A percentile compares a stretch with the other conserved stretches of the same genome.
Evolutionary conservation across 2,329 filamentous ascomycete species (phyloP).

Genomic region (Gyromitra esculenta): DNA sequence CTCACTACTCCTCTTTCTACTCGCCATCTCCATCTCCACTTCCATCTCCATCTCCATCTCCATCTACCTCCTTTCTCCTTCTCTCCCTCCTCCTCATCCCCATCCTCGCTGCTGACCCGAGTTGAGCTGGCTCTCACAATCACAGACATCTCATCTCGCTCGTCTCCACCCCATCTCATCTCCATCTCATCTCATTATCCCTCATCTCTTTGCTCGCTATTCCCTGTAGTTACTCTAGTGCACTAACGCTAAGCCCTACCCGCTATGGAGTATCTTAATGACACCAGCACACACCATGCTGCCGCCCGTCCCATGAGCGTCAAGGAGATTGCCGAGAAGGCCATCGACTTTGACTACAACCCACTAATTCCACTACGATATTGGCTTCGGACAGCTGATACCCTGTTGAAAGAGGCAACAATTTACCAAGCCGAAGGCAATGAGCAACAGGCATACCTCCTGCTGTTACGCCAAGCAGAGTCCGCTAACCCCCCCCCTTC

Average conservation of each 20-base stretch:
- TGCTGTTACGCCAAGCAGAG: conserved; percentile 84
- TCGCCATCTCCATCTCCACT: not conserved
- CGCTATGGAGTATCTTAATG: conserved; percentile 49
- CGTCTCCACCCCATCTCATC: conserved; percentile 17
- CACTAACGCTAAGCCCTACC: conserved; percentile 24
- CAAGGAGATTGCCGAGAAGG: conserved; percentile 78
- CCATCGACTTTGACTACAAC: conserved; percentile 83
- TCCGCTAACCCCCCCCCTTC: conserved; percentile 41
- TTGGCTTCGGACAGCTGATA: conserved; percentile 83
- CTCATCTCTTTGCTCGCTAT: not conserved
- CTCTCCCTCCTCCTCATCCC: not conserved
- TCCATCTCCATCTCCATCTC: not conserved
- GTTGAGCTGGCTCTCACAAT: conserved; percentile 13
- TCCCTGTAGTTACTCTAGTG: conserved; percentile 6
- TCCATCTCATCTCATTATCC: conserved; percentile 9
- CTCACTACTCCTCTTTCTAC: not conserved
- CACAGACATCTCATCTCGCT: not conserved
- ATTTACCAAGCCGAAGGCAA: conserved; percentile 89
- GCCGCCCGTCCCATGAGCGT: conserved; percentile 72
- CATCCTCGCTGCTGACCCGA: not conserved
- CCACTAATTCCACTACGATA: conserved; percentile 77
- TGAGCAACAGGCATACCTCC: conserved; percentile 85
- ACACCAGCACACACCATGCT: conserved; percentile 59
- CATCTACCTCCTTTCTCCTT: not conserved
- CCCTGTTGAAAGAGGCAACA: conserved; percentile 80